Conservation (phyloP, 352 stramenopile species). For the Phytophthora idaei region DNA sequence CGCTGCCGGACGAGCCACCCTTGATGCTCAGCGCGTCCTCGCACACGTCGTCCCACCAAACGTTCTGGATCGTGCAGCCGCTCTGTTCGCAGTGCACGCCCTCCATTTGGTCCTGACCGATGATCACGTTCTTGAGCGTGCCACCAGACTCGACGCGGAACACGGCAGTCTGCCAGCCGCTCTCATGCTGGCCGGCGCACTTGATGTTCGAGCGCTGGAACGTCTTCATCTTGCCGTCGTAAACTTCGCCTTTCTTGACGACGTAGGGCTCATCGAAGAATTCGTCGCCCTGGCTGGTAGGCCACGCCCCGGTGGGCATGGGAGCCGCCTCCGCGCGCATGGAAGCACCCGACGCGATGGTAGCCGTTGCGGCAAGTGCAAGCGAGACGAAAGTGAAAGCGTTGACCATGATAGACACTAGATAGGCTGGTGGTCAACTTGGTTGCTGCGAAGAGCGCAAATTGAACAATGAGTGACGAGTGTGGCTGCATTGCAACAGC, state of each 20-base stretch:
- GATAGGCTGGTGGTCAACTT: slow-evolving; percentile 5
- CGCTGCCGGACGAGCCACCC: slow-evolving; percentile 35
- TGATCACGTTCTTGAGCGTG: slow-evolving; percentile 58
- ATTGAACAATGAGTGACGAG: slow-evolving; percentile 19
- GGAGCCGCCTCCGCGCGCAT: slow-evolving; percentile 30
- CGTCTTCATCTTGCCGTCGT: slow-evolving; percentile 37
- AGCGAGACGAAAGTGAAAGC: slow-evolving; percentile 15
- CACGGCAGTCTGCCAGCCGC: slow-evolving; percentile 36
- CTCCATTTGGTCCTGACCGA: slow-evolving; percentile 45
- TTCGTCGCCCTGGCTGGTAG: slow-evolving; percentile 29
- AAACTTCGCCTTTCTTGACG: slow-evolving; percentile 41
- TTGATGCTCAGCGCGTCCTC: slow-evolving; percentile 53
- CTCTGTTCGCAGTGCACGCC: slow-evolving; percentile 31
- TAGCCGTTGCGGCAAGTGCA: slow-evolving; percentile 13
- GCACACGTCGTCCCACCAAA: slow-evolving; percentile 38
- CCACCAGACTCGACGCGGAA: slow-evolving; percentile 47
- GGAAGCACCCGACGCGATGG: slow-evolving; percentile 23
- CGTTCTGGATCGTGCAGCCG: slow-evolving; percentile 30
- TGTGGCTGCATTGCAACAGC: slow-evolving; percentile 8
- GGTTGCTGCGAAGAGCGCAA: slow-evolving; percentile 17
- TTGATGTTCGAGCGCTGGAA: slow-evolving; percentile 43
- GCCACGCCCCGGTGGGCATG: slow-evolving; percentile 29
- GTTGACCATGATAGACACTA: slow-evolving; percentile 33
- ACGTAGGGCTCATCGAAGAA: slow-evolving; percentile 35
- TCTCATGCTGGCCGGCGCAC: slow-evolving; percentile 45